A percentile compares a stretch with the other conserved stretches of the same genome.
Conservation (phyloP, 352 stramenopile species). For the Phytophthora agathidicida region DNA sequence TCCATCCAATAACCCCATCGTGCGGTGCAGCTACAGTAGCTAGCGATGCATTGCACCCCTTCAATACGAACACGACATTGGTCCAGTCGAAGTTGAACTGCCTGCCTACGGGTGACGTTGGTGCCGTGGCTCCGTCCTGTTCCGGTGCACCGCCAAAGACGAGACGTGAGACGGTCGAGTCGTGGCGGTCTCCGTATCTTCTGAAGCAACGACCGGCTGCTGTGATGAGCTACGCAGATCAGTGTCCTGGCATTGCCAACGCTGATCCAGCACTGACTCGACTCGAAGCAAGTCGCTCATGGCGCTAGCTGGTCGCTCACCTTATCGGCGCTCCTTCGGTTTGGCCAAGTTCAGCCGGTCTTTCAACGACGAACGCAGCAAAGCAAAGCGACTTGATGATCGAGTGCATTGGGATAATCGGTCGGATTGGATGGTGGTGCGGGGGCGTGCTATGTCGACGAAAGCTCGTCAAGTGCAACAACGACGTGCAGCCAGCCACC, state of each 20-base stretch:
- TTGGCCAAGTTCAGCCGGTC: constrained; percentile 13
- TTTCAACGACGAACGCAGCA: constrained; percentile 3
- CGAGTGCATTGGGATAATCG: constrained; percentile 5
- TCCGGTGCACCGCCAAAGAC: constrained; percentile 24
- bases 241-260: constrained; percentile 2
- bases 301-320: neutral
- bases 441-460: constrained; percentile 27
- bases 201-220: constrained; percentile 20
- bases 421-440: constrained; percentile 19
- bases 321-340: neutral
- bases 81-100: constrained; percentile 17
- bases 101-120: constrained; percentile 11
- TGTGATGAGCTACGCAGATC: constrained; percentile 8
- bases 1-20: constrained; percentile 11
- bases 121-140: constrained; percentile 6
- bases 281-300: neutral
- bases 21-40: too few relatives aligned
- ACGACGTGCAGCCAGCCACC: constrained; percentile 35
- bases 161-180: constrained; percentile 15
- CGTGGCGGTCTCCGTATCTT: constrained; percentile 25
- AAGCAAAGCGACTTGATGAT: constrained; percentile 7
- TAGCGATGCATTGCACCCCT: constrained; percentile 8
- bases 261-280: neutral
- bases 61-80: constrained; percentile 6
- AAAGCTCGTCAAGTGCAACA: constrained; percentile 29